These are phyloP conservation scores for Hammondia hammondi DNA, from an alignment of 169 alveolate genomes.

Conservation along the genomic window DNA sequence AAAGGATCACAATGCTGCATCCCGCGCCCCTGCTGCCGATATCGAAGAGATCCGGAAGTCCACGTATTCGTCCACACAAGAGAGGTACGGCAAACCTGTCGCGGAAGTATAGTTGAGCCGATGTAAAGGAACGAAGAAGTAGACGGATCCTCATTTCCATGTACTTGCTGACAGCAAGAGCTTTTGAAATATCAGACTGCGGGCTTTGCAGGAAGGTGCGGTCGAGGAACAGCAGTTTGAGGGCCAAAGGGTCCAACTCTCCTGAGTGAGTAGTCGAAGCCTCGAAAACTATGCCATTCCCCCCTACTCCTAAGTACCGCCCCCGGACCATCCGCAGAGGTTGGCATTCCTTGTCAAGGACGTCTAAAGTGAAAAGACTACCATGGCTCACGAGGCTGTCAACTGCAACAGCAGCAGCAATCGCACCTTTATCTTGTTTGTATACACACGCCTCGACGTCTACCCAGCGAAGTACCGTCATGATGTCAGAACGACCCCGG, in stretches of 20 bases:
- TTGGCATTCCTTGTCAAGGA: background rate
- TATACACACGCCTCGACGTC: background rate
- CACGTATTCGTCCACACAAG: background rate
- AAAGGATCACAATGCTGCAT: background rate
- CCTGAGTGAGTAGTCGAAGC: background rate
- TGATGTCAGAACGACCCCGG: background rate
- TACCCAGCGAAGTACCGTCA: background rate
- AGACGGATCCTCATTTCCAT: background rate
- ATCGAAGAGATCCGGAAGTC: background rate
- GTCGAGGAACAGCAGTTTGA: background rate
- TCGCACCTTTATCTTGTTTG: background rate
- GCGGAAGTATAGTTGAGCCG: background rate
- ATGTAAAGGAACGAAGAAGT: background rate
- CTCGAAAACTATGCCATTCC: background rate
- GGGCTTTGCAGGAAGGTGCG: background rate
- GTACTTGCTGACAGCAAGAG: background rate
- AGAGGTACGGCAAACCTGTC: background rate
- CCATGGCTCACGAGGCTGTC: background rate
- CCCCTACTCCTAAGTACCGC: background rate
- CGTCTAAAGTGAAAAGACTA: background rate
- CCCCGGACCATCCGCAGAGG: conserved; percentile 2
- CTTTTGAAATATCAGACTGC: background rate
- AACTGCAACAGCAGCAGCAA: background rate
- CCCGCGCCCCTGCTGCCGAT: background rate
- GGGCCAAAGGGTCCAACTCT: background rate